phyloP scores from a whole-genome alignment of 129 eudicot species.

The Flaveria linearis region DNA sequence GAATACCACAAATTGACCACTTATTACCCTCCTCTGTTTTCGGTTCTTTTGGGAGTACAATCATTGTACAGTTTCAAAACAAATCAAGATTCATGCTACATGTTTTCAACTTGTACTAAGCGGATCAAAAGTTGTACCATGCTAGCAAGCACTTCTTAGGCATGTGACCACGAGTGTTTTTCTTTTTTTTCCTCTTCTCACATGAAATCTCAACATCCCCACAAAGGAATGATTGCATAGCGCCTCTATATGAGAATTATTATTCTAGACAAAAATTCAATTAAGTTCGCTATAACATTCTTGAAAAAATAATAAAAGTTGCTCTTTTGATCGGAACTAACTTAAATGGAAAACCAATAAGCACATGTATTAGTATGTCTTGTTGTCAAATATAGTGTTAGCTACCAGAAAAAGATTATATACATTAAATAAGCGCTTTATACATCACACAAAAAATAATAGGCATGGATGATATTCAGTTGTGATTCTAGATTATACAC shows the following conservation, averaged over 20 bases:
- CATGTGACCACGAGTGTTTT: background rate
- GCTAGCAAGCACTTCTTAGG: background rate
- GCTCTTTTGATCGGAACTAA: too few relatives aligned
- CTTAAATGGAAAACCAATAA: background rate
- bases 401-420: background rate
- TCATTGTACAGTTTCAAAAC: conserved; percentile 11
- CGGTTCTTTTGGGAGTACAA: conserved; percentile 11
- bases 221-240: background rate
- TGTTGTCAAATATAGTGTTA: too few relatives aligned
- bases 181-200: background rate
- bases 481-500: too few relatives aligned
- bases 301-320: too few relatives aligned
- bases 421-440: background rate
- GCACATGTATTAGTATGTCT: background rate
- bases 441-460: background rate
- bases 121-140: conserved; percentile 16
- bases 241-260: background rate
- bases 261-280: background rate
- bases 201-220: background rate
- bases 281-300: background rate
- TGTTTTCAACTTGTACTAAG: conserved; percentile 8
- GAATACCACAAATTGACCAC: conserved; percentile 1
- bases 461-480: background rate
- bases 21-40: conserved; percentile 8
- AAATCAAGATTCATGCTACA: background rate